Percentiles rank a stretch among this genome's conserved stretches.
These are phyloP conservation scores for Orbilia quercus DNA, from an alignment of 2,329 filamentous ascomycete species.

Conservation along the genomic window DNA sequence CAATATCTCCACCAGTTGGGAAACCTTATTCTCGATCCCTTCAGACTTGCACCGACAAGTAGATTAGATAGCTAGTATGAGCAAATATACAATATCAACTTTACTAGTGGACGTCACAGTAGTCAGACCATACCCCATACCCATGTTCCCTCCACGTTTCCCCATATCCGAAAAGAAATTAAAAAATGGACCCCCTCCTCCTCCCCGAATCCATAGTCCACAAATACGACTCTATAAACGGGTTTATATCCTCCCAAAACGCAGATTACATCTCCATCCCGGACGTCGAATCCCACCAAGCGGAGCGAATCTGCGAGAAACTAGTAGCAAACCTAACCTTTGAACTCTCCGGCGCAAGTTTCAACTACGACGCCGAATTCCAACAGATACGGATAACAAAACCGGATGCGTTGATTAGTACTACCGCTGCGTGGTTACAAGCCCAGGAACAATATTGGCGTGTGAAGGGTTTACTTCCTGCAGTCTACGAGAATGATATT, in stretches of 20 bases:
- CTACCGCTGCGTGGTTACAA: conserved; percentile 31
- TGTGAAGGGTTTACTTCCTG: background rate
- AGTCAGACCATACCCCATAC: too few relatives aligned
- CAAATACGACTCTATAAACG: background rate
- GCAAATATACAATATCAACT: conserved; percentile 15
- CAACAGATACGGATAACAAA: conserved; percentile 29
- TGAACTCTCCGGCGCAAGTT: conserved; percentile 6
- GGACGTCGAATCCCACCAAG: background rate
- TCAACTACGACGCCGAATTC: conserved; percentile 37
- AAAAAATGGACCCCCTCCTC: too few relatives aligned
- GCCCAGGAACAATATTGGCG: conserved; percentile 21
- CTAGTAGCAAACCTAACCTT: conserved; percentile 5
- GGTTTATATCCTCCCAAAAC: background rate
- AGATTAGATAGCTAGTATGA: conserved; percentile 12
- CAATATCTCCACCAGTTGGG: too few relatives aligned
- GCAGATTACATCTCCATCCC: conserved; percentile 28
- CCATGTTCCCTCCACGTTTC: too few relatives aligned
- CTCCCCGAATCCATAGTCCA: background rate
- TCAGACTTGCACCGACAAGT: too few relatives aligned
- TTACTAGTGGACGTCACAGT: too few relatives aligned
- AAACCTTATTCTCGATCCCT: too few relatives aligned
- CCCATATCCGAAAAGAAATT: too few relatives aligned
- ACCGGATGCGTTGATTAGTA: conserved; percentile 18
- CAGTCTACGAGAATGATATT: conserved; percentile 30
- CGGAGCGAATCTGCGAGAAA: background rate